Evolutionary conservation across 2,329 filamentous ascomycete species (phyloP), one percentile per base, ranked within the genome.

Genomic region (Emergomyces orientalis): DNA sequence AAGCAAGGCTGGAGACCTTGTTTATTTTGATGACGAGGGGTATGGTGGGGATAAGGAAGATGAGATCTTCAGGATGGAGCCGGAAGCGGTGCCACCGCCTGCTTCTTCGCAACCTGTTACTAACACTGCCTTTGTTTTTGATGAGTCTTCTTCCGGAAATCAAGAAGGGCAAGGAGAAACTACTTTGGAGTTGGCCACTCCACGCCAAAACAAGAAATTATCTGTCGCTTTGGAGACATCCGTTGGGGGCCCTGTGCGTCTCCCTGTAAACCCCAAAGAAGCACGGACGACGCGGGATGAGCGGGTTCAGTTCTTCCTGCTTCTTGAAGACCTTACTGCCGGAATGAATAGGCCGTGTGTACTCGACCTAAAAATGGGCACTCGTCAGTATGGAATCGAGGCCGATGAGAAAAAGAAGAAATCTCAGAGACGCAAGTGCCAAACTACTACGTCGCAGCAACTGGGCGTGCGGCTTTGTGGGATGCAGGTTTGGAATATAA

Each of bases 311-410:
- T 96, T 93, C 72, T 99, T 99, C 73, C 80, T 99, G 17, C 81
- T 99, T 0, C 79, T 99, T 11, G 94, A 99, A 75, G 94, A 99
- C 73, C 82, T 99, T 57, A 99, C 94, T 0, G 90, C 93, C 1
- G 93, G 93, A 41, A 97, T 99, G 94, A 92, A 91, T 72, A 87
- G 89, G 59, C 94, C 94, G 5, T 97, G 94, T 76, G 96, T 99
- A 64, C 88, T 99, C 75, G 94, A 99, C 73, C 81, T 99, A 65
- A 99, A 99, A 74, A 99, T 99, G 94, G 94, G 94, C 25, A 99
- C 94, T 8, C 87, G 94, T 1, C 94, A 99, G 72, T 97, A 97
- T 73, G 94, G 94, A 8, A 86, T 97, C 14, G 92, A 97, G 68
- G 94, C 94, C 1, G 87, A 84, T 61, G 86, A 91, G 52, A 96